A percentile compares a stretch with the other conserved stretches of the same genome.
Evolutionary conservation across 345 rosid species (phyloP).

Genomic region (Heritiera littoralis): DNA sequence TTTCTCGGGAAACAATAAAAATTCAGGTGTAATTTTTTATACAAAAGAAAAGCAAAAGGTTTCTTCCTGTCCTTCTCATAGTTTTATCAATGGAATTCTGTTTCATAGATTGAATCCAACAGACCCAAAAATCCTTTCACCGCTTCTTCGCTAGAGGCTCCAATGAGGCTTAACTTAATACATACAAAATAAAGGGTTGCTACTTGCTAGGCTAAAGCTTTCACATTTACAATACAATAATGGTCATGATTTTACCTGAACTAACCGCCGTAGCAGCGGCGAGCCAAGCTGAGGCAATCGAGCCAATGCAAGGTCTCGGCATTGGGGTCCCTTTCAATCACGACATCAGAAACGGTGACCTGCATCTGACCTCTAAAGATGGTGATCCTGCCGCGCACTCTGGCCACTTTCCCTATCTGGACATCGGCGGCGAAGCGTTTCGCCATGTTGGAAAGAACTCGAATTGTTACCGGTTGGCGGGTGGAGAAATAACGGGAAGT

Average conservation of each 20-base stretch:
- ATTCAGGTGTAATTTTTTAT: neutral
- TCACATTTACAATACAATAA: neutral
- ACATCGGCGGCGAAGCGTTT: constrained; percentile 41
- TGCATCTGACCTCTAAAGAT: constrained; percentile 59
- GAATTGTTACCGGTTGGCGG: constrained; percentile 44
- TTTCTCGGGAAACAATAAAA: neutral
- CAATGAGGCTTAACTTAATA: no score
- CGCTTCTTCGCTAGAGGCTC: no score
- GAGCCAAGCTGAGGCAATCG: constrained; percentile 59
- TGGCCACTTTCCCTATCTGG: constrained; percentile 52
- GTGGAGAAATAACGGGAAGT: constrained; percentile 56
- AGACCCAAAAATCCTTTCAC: neutral
- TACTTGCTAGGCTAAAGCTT: neutral
- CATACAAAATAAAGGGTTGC: no score
- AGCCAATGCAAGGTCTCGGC: constrained; percentile 77
- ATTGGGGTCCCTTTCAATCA: constrained; percentile 76
- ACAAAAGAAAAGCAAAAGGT: neutral
- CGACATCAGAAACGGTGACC: constrained; percentile 63
- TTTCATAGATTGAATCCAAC: neutral
- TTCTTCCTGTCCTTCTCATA: neutral
- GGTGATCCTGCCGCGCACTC: constrained; percentile 72
- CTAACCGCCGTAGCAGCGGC: constrained; percentile 28
- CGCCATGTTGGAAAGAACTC: constrained; percentile 50
- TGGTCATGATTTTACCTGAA: neutral
- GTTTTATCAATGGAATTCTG: neutral